These are phyloP conservation scores for Boletellus emodensis DNA, from an alignment of 768 basidiomycete genomes.

Conservation along the genomic window DNA sequence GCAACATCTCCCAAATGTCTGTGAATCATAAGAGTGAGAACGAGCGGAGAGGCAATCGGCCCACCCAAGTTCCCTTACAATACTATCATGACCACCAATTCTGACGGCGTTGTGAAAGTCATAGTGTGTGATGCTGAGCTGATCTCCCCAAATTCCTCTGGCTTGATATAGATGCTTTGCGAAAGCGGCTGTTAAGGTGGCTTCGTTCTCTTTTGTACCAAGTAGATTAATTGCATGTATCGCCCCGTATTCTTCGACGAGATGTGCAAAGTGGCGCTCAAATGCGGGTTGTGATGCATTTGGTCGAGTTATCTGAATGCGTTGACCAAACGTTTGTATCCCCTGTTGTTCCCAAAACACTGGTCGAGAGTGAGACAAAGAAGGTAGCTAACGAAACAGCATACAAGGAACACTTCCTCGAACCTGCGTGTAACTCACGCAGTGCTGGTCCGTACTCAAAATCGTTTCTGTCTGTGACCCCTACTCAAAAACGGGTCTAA, in stretches of 20 bases:
- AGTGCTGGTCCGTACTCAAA: conserved; percentile 81
- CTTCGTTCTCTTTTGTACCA: conserved; percentile 89
- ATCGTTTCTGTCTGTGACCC: conserved; percentile 80
- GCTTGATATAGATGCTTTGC: conserved; percentile 73
- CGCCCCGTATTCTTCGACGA: conserved; percentile 81
- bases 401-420: conserved; percentile 92
- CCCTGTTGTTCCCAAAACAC: conserved; percentile 99
- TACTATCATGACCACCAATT: conserved; percentile 81
- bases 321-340: conserved; percentile 88
- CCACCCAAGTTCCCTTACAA: conserved; percentile 69
- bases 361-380: conserved; percentile 29
- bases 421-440: conserved; percentile 90
- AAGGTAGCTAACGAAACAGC: conserved; percentile 26
- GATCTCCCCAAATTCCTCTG: conserved; percentile 56
- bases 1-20: conserved; percentile 60
- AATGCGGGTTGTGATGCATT: conserved; percentile 97
- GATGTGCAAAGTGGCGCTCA: conserved; percentile 84
- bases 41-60: conserved; percentile 3
- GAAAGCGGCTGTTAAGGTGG: conserved; percentile 78
- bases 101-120: conserved; percentile 90
- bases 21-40: conserved; percentile 9
- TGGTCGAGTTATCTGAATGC: conserved; percentile 92
- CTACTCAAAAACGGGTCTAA: conserved; percentile 7
- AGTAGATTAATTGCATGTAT: conserved; percentile 90
- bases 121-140: conserved; percentile 79